Conservation (phyloP, 352 stramenopile genomes). For the Plasmopara muralis region DNA sequence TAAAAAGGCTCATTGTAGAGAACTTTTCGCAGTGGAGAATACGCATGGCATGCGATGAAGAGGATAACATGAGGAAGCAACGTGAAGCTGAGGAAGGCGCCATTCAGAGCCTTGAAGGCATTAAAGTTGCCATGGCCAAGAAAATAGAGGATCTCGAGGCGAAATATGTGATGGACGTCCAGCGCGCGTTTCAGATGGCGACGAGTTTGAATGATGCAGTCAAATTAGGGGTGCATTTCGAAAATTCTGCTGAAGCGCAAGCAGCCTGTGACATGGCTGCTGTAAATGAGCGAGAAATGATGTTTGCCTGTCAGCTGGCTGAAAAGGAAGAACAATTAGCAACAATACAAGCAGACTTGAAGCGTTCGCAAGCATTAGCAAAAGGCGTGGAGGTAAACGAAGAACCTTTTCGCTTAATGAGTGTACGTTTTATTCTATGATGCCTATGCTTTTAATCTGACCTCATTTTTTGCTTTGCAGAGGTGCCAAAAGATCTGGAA, state of each 20-base stretch:
- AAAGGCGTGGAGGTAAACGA: conserved; percentile 48
- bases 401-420: conserved; percentile 52
- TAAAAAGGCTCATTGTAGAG: conserved; percentile 43
- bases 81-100: conserved; percentile 7
- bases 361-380: conserved; percentile 27
- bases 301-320: conserved; percentile 21
- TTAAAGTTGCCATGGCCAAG: conserved; percentile 20
- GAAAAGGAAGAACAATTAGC: conserved; percentile 25
- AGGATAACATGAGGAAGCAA: conserved; percentile 16
- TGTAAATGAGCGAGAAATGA: conserved; percentile 20
- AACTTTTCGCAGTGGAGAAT: conserved; percentile 50
- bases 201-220: conserved; percentile 23
- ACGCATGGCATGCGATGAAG: conserved; percentile 27
- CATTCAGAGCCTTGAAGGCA: conserved; percentile 9
- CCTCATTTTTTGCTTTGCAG: conserved; percentile 18
- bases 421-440: conserved; percentile 26
- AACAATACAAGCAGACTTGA: conserved; percentile 22
- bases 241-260: conserved; percentile 14
- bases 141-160: conserved; percentile 22
- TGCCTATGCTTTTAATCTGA: not conserved
- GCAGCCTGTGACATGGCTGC: conserved; percentile 12
- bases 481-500: conserved; percentile 64
- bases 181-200: conserved; percentile 31
- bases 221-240: not conserved
- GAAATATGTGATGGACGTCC: conserved; percentile 32